Conservation (phyloP, 768 basidiomycete species). For the Jaapia argillacea region DNA sequence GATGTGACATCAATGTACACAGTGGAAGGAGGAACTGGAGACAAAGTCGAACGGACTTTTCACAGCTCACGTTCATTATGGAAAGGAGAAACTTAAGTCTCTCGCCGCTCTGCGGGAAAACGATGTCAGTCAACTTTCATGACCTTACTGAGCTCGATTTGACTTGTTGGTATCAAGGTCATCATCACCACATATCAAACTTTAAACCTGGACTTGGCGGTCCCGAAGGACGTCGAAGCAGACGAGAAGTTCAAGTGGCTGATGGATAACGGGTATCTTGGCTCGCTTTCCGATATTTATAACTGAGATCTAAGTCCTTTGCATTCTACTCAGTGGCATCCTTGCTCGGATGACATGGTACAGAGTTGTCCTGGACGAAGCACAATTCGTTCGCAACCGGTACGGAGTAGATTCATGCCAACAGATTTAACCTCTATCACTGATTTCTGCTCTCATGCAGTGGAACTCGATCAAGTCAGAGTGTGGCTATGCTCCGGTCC, state of each 20-base stretch:
- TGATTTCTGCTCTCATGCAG: constrained; percentile 17
- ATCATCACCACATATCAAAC: constrained; percentile 76
- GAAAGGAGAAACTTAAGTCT: constrained; percentile 55
- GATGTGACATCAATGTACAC: constrained; percentile 1
- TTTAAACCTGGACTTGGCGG: constrained; percentile 45
- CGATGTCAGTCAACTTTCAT: constrained; percentile 29
- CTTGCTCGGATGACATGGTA: constrained; percentile 55
- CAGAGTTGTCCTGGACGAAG: constrained; percentile 70
- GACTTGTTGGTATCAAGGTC: constrained; percentile 27
- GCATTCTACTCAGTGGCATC: constrained; percentile 33
- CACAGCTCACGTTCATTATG: constrained; percentile 61
- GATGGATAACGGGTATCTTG: constrained; percentile 33
- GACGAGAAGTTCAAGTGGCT: constrained; percentile 41
- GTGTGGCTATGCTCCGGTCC: constrained; percentile 47
- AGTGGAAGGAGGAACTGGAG: constrained; percentile 72
- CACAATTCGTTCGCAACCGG: constrained; percentile 68
- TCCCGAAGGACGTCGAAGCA: constrained; percentile 36
- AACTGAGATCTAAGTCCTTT: not conserved
- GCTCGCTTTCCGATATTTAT: constrained; percentile 3
- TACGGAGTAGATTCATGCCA: constrained; percentile 12
- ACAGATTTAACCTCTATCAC: not conserved
- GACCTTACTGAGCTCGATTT: not conserved
- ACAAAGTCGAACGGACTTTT: constrained; percentile 56
- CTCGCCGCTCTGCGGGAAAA: constrained; percentile 36
- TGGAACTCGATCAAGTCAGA: constrained; percentile 45